Base-by-base conservation (phyloP, 352 stramenopile genomes). In the Globisporangium alternatum region DNA sequence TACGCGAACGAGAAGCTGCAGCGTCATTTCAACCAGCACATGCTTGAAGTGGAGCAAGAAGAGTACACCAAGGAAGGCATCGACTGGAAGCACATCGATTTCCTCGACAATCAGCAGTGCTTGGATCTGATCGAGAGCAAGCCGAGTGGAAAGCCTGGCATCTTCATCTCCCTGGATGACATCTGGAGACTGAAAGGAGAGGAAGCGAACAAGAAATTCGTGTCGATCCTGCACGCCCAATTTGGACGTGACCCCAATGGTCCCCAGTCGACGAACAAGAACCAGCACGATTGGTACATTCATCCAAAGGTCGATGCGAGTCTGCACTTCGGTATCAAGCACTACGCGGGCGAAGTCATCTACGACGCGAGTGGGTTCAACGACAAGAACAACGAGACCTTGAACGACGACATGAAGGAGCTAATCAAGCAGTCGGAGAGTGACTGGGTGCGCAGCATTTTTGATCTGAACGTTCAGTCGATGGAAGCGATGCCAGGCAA, bases 331-430 rank as follows among this genome's bases (percentile, higher is more conserved):
- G 87, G 88, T 22, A 96, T 97, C 60, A 89, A 87, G 55, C 89
- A 97, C 55, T 96, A 96, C 44, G 91, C 90, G 15, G 97, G 96
- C 33, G 93, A 98, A 67, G 96, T 99, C 15, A 91, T 97, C 44
- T 99, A 99, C 78, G 97, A 97, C 65, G 96, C 92, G 0, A 98
- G 88, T 64, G 94, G 94, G 35, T 99, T 99, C 72, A 97, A 99
- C 33, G 97, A 99, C 70, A 99, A 99, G 77, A 99, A 99, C 86
- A 98, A 98, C 62, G 97, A 99, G 71, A 98, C 91, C 54, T 66
- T 99, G 64, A 97, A 97, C 64, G 90, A 97, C 65, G 92, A 97
- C 59, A 96, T 96, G 88, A 96, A 96, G 74, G 90, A 97, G 62
- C 72, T 98, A 12, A 91, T 97, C 56, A 89, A 95, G 13, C 79